Base-by-base conservation (phyloP, 208 protist species). In the Leptomonas seymouri region DNA sequence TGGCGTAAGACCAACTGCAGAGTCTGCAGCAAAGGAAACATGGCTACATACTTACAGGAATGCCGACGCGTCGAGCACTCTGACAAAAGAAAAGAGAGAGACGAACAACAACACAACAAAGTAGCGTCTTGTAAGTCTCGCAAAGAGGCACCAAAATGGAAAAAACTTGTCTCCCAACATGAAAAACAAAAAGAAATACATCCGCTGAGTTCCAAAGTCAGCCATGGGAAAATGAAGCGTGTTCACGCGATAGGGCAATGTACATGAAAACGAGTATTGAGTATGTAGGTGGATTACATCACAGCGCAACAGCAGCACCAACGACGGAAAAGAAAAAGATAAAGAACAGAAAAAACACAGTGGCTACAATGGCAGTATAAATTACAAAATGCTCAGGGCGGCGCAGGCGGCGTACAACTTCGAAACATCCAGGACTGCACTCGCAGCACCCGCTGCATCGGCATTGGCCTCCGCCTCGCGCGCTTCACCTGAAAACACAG, bases 371-470 rank as follows among this genome's bases (percentile, higher is more conserved):
- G n/a, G n/a, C n/a, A 36, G 34, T 25, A 46, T 3, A 30, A 63
- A 67, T 49, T 71, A 87, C 54, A 78, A 21, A 28, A 84, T 71
- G 56, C 75, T 87, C 36, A 87, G 56, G 7, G 82, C 70, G 0
- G 82, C 82, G 50, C 78, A 84, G 31, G 67, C 44, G 30, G 71
- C 34, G 42, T 76, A 76, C 3, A 76, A 56, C 27, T 53, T 70
- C 8, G 71, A 71, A 14, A 76, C 71, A 28, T 71, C 57, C 56
- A 76, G 15, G 6, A 53, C 7, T 0, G 46, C 9, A 14, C 45
- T 45, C 9, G 21, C 27, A 8, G 57, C 1, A 2, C 4, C 15
- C 2, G 53, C 5, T 3, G 12, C 12, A 12, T 5, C 25, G 3
- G 8, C 45, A 0, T n/a, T 49, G 2, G 27, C 21, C 11, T 63